Evolutionary conservation across 345 rosid genomes (phyloP), one percentile per base, ranked within the genome.

Genomic region (Pugionium cornutum): DNA sequence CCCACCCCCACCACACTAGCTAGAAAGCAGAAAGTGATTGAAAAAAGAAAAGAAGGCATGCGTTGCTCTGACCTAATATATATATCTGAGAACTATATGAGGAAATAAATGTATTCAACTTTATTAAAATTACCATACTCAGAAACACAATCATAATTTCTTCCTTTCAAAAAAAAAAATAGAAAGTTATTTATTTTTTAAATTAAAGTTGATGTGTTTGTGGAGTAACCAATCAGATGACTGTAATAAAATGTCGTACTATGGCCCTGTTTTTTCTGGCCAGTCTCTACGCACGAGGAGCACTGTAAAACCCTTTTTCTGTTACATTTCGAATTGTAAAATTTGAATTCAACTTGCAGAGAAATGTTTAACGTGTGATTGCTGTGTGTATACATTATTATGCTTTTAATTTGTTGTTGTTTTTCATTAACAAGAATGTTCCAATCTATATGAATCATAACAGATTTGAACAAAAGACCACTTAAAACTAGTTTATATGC

Each of bases 121-220:
- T 40, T 40, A 7, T 40, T 40, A 7, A 7, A 4, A 9, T 40
- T 40, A 40, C 40, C 6, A 1, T 40, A 7, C 10, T 8, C 10
- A 40, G 44, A 40, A 40, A 40, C 44, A 40, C n/a, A 40, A 40
- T 40, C 44, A 40, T 40, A 40, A 40, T 40, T 34, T 7, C 62
- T 33, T 54, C 29, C 54, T 54, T 53, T 47, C 18, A 62, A 36
- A 50, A 31, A 28, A 26, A 53, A 40, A 7, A 8, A 18, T 18
- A 7, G 6, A 7, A 40, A 40, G n/a, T 7, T 7, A 40, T 18
- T 18, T 18, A 18, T 18, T 18, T 56, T 70, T 71, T 48, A 71
- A 71, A 71, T 56, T 71, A 71, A 71, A 71, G 75, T 71, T 63
- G 39, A 27, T 55, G 9, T 55, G 26, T 40, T 5, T 56, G 55